Percentiles rank a stretch among this genome's conserved stretches.
These are phyloP conservation scores for Aspergillus ochraceoroseus DNA, from an alignment of 2,329 filamentous ascomycete genomes.

Conservation along the genomic window DNA sequence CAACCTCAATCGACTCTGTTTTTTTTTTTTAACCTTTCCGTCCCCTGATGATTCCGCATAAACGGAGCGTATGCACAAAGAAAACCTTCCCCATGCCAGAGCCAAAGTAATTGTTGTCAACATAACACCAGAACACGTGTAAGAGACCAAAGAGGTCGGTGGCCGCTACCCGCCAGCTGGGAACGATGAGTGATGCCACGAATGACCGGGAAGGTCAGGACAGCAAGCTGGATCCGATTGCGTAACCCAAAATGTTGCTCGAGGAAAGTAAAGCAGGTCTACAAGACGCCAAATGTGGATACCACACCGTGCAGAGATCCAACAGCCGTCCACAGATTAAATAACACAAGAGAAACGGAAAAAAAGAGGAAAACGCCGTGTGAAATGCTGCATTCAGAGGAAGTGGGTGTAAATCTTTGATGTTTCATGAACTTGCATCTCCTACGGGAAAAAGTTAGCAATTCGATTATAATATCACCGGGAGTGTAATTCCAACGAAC, in stretches of 20 bases:
- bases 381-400: constrained; percentile 62
- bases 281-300: constrained; percentile 23
- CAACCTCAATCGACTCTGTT: constrained; percentile 9
- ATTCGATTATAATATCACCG: not conserved
- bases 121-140: constrained; percentile 20
- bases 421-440: constrained; percentile 99
- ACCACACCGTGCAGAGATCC: constrained; percentile 22
- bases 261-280: constrained; percentile 23
- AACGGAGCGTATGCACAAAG: constrained; percentile 15
- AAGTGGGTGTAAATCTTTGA: constrained; percentile 99
- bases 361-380: constrained; percentile 26
- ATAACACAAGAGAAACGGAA: constrained; percentile 18
- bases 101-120: constrained; percentile 15
- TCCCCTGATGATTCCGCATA: constrained; percentile 14
- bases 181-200: constrained; percentile 1
- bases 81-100: constrained; percentile 14
- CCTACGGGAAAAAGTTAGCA: constrained; percentile 55
- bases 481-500: constrained; percentile 49
- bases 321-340: constrained; percentile 21
- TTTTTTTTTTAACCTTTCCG: constrained; percentile 11
- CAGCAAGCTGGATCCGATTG: constrained; percentile 7
- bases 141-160: constrained; percentile 13
- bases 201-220: constrained; percentile 2
- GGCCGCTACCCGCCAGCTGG: constrained; percentile 9
- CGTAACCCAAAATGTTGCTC: constrained; percentile 23